These are phyloP conservation scores for Sporothrix inflata DNA, from an alignment of 2,329 filamentous ascomycete species.

Conservation along the genomic window DNA sequence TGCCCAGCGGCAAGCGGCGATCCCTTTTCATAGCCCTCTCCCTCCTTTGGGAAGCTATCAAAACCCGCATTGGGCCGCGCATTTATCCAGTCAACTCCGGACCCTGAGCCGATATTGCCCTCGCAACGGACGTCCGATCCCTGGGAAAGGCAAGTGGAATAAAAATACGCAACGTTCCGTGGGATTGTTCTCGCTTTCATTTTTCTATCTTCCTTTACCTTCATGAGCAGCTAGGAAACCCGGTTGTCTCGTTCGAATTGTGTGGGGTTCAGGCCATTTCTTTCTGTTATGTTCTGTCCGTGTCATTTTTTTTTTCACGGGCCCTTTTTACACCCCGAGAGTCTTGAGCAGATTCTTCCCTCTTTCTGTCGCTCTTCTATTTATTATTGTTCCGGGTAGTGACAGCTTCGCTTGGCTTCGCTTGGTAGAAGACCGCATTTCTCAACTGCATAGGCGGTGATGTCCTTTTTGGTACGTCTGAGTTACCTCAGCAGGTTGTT, in stretches of 20 bases:
- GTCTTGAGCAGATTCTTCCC: too few species aligned
- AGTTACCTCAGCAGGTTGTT: too few species aligned
- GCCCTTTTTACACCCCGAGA: not conserved
- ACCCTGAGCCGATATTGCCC: slow-evolving; percentile 23
- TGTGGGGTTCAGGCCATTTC: not conserved
- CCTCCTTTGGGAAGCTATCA: not conserved
- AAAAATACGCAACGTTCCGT: not conserved
- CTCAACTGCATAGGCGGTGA: too few species aligned
- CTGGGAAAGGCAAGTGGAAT: not conserved
- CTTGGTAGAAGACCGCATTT: too few species aligned
- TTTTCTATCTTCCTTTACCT: not conserved
- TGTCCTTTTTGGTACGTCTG: too few species aligned
- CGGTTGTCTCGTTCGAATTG: slow-evolving; percentile 10
- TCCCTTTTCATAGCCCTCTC: not conserved
- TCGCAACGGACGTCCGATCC: slow-evolving; percentile 28
- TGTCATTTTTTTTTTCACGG: not conserved
- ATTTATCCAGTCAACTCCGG: slow-evolving; percentile 30
- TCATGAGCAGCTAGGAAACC: slow-evolving; percentile 10
- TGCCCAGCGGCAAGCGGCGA: not conserved
- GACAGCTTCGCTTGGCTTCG: too few species aligned
- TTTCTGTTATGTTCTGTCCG: not conserved
- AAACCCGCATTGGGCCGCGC: not conserved
- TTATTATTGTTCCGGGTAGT: too few species aligned
- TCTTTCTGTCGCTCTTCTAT: too few species aligned
- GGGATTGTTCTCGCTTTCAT: not conserved